Evolutionary conservation across 768 basidiomycete genomes (phyloP), one percentile per base, ranked within the genome.

Genomic region (Serendipita vermifera): DNA sequence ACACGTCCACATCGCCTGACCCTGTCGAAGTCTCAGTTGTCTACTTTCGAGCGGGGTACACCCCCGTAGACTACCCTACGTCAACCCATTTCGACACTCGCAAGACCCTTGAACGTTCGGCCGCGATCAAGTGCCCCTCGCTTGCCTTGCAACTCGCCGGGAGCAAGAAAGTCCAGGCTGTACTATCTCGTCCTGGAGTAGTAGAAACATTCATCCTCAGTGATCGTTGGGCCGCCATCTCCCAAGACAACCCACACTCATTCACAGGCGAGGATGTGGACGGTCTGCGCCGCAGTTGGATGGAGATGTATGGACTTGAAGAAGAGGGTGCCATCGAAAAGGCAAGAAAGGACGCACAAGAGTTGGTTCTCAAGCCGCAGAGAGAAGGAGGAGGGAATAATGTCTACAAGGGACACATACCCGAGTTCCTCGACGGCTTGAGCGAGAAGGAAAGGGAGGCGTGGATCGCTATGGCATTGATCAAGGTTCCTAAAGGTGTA

Each of bases 341-440:
- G 40, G 86, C 87, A 0, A 72, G 74, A 17, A 66, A 69, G 7
- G 60, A 71, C 13, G 75, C 81, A 0, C 65, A 69, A 4, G 70
- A 74, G 4, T 78, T 91, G 26, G 94, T 98, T 2, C 76, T 99
- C 46, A 99, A 99, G 67, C 94, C 94, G 0, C 94, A 98, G 67
- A 77, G 93, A n/a, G 94, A 99, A 72, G 94, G 94, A 1, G 94
- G 94, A 0, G 94, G 94, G 5, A 96, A 97, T 63, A 99, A 99
- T 63, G 77, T 98, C 24, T 98, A 97, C 70, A 85, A 86, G 58
- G 72, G 72, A 2, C 80, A 82, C 46, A 94, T 97, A 48, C 87
- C 87, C 0, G 60, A 72, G 0, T 91, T 90, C 68, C 71, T 99
- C 2, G 79, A 82, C 13, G 64, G 64, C 4, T 72, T 97, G 2